Percentiles rank a stretch among this genome's conserved stretches.
Evolutionary conservation across 495 filamentous ascomycete genomes (phyloP).

Genomic region (Pyronema omphalodes): DNA sequence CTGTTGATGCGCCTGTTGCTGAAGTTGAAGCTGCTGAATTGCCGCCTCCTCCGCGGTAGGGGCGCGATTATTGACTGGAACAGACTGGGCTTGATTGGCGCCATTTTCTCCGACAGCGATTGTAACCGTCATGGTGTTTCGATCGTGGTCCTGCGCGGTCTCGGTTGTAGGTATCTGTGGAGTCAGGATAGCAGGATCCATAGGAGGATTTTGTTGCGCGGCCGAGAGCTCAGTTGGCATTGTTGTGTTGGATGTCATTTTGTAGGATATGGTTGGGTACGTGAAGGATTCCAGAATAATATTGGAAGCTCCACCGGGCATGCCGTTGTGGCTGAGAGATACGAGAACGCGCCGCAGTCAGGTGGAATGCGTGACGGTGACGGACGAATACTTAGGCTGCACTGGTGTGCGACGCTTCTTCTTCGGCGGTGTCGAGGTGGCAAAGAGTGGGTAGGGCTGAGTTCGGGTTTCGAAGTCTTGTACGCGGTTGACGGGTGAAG

Average conservation of each 20-base stretch:
- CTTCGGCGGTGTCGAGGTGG: too few species aligned
- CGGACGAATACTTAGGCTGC: too few species aligned
- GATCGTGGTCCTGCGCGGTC: slow-evolving; percentile 19
- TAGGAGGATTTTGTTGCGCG: slow-evolving; percentile 26
- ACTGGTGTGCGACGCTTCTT: too few species aligned
- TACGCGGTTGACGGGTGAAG: too few species aligned
- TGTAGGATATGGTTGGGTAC: too few species aligned
- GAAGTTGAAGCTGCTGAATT: slow-evolving; percentile 9
- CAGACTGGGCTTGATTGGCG: neutral
- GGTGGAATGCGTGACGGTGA: too few species aligned
- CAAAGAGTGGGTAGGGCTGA: too few species aligned
- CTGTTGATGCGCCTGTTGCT: slow-evolving; percentile 8
- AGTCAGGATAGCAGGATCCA: slow-evolving; percentile 28
- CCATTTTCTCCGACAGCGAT: neutral
- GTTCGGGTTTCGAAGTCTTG: too few species aligned
- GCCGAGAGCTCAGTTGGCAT: slow-evolving; percentile 30
- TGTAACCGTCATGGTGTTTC: slow-evolving; percentile 5
- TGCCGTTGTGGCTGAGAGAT: too few species aligned
- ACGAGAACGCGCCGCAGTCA: too few species aligned
- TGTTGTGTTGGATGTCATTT: slow-evolving; percentile 26
- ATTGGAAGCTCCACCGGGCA: too few species aligned
- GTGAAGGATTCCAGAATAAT: too few species aligned
- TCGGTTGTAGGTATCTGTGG: slow-evolving; percentile 20
- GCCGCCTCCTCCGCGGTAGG: neutral
- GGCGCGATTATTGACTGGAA: neutral